Percentiles rank a stretch among this genome's conserved stretches.
These are phyloP conservation scores for Mortierella sp. DNA, from an alignment of 371 early-diverging fungal genomes.

Conservation along the genomic window DNA sequence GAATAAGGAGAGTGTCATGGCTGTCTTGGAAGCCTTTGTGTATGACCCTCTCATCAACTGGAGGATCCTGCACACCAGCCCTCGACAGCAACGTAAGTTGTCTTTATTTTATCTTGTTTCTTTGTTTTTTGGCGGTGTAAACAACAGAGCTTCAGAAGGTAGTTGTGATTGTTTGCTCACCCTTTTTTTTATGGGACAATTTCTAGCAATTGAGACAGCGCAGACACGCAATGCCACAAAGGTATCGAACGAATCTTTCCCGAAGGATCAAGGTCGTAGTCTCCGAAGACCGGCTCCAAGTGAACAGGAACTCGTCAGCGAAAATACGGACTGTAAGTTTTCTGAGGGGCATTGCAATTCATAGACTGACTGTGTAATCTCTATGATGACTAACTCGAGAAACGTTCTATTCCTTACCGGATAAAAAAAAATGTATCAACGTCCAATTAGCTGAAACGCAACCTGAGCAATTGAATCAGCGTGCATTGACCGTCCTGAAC, in stretches of 20 bases:
- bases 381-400: background rate
- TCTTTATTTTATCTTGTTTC: background rate
- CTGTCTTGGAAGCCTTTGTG: conserved; percentile 97
- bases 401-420: background rate
- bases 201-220: background rate
- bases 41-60: conserved; percentile 98
- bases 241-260: conserved; percentile 21
- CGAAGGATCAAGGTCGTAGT: conserved; percentile 43
- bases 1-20: conserved; percentile 98
- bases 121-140: background rate
- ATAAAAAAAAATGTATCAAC: background rate
- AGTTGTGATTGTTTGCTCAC: too few species aligned
- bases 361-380: too few species aligned
- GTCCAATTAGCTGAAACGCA: conserved; percentile 18
- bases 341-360: too few species aligned
- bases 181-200: background rate
- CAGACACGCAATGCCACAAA: background rate
- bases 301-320: conserved; percentile 39
- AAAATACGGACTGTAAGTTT: conserved; percentile 32
- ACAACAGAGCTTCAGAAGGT: background rate
- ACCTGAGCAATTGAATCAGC: conserved; percentile 59
- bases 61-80: conserved; percentile 65
- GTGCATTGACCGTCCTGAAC: conserved; percentile 70
- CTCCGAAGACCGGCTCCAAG: conserved; percentile 38
- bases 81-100: conserved; percentile 47